phyloP scores from a whole-genome alignment of 768 basidiomycete genomes.

The Gloeopeniophorella convolvens region DNA sequence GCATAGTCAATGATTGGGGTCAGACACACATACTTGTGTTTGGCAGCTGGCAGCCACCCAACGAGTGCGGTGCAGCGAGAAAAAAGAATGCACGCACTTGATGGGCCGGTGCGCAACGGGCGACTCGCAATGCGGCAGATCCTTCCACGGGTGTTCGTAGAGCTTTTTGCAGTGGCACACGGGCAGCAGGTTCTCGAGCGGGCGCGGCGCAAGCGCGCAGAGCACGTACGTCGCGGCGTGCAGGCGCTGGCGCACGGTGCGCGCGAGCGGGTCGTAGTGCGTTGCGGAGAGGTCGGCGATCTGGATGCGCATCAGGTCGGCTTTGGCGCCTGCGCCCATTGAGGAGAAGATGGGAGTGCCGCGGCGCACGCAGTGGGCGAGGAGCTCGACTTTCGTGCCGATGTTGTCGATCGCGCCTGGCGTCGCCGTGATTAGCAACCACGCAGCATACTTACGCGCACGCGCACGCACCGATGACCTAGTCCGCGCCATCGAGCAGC shows the following conservation, averaged over 20 bases:
- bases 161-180: constrained; percentile 81
- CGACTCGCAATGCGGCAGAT: constrained; percentile 68
- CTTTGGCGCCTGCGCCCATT: constrained; percentile 95
- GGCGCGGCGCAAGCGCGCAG: constrained; percentile 78
- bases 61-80: too few species aligned
- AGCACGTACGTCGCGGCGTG: constrained; percentile 85
- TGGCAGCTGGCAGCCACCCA: too few species aligned
- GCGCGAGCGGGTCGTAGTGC: constrained; percentile 90
- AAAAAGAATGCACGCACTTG: constrained; percentile 46
- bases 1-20: too few species aligned
- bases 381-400: constrained; percentile 88
- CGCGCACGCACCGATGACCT: constrained; percentile 87
- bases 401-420: constrained; percentile 98
- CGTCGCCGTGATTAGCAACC: too few species aligned
- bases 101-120: constrained; percentile 49
- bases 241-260: constrained; percentile 78
- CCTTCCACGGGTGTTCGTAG: constrained; percentile 72
- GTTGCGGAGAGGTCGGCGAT: constrained; percentile 92
- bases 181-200: constrained; percentile 75
- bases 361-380: constrained; percentile 80
- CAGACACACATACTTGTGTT: too few species aligned
- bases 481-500: constrained; percentile 80
- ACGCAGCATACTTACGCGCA: too few species aligned
- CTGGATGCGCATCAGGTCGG: constrained; percentile 91
- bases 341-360: constrained; percentile 89